phyloP scores from a whole-genome alignment of 495 filamentous ascomycete species.

The Penicillium canariense region DNA sequence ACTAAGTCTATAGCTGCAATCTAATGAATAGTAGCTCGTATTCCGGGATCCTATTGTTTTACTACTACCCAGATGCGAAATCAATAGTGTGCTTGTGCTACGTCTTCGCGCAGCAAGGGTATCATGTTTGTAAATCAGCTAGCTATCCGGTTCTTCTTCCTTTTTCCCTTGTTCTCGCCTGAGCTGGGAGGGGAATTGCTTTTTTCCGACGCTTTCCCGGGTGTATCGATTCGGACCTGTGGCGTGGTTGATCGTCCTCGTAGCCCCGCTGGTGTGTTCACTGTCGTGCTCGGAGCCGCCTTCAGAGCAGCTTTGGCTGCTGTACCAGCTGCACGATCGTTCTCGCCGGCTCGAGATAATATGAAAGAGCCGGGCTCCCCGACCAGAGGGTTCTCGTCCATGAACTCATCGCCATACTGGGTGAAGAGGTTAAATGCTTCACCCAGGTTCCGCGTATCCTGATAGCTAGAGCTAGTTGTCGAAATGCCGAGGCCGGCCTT shows the following conservation, averaged over 20 bases:
- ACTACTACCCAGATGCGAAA: not conserved
- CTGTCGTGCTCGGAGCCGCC: slow-evolving; percentile 5
- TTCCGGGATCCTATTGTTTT: not conserved
- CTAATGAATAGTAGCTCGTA: not conserved
- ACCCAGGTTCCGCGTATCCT: slow-evolving; percentile 57
- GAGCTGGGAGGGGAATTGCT: slow-evolving; percentile 26
- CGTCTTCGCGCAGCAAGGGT: slow-evolving; percentile 18
- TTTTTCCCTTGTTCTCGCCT: slow-evolving; percentile 35
- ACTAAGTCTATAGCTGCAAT: not conserved
- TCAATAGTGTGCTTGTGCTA: not conserved
- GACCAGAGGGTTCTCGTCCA: slow-evolving; percentile 86
- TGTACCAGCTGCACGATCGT: slow-evolving; percentile 16
- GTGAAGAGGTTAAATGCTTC: slow-evolving; percentile 65
- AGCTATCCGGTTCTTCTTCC: slow-evolving; percentile 34
- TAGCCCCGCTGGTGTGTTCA: slow-evolving; percentile 10
- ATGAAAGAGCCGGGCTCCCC: slow-evolving; percentile 87
- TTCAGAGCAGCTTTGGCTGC: slow-evolving; percentile 15
- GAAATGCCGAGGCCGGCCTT: slow-evolving; percentile 39
- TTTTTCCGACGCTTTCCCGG: slow-evolving; percentile 35
- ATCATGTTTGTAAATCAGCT: slow-evolving; percentile 31
- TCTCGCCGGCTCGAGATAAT: slow-evolving; percentile 50
- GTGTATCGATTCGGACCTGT: slow-evolving; percentile 40
- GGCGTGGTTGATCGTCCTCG: slow-evolving; percentile 34
- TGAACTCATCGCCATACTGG: slow-evolving; percentile 71
- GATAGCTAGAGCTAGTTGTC: slow-evolving; percentile 28